phyloP scores from a whole-genome alignment of 2,329 filamentous ascomycete species.

The Diplodia sapinea region DNA sequence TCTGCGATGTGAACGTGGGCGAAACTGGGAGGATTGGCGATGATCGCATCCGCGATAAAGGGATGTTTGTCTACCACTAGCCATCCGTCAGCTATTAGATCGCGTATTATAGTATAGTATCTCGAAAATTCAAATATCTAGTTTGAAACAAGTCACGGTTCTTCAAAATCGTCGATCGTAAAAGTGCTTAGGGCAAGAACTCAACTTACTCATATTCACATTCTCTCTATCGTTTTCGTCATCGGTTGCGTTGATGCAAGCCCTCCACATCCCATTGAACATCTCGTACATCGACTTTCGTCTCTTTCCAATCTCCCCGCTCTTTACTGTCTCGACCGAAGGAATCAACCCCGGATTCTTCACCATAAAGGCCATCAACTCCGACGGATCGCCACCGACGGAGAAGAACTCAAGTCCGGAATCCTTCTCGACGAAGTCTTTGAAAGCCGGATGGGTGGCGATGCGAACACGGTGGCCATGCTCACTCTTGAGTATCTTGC shows the following conservation, averaged over 20 bases:
- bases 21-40: slow-evolving; percentile 79
- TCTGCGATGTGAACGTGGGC: slow-evolving; percentile 78
- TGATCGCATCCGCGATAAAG: slow-evolving; percentile 84
- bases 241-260: slow-evolving; percentile 75
- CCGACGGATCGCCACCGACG: slow-evolving; percentile 77
- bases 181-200: neutral
- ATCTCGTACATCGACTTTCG: slow-evolving; percentile 77
- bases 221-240: slow-evolving; percentile 66
- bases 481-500: slow-evolving; percentile 71
- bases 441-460: slow-evolving; percentile 79
- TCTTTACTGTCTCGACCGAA: slow-evolving; percentile 71
- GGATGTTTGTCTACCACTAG: slow-evolving; percentile 65
- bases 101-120: too few relatives aligned
- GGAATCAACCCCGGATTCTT: slow-evolving; percentile 82
- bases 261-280: slow-evolving; percentile 82
- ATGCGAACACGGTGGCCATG: slow-evolving; percentile 78
- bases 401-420: slow-evolving; percentile 79
- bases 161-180: slow-evolving; percentile 36
- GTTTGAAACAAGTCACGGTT: slow-evolving; percentile 39
- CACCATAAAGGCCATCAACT: slow-evolving; percentile 89
- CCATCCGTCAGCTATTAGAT: neutral
- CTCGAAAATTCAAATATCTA: too few relatives aligned
- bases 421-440: slow-evolving; percentile 75
- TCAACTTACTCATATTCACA: slow-evolving; percentile 60
- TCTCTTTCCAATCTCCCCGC: slow-evolving; percentile 72